These are phyloP conservation scores for Ajuga chamaepitys DNA, from an alignment of 257 asterid species.

Conservation along the genomic window DNA sequence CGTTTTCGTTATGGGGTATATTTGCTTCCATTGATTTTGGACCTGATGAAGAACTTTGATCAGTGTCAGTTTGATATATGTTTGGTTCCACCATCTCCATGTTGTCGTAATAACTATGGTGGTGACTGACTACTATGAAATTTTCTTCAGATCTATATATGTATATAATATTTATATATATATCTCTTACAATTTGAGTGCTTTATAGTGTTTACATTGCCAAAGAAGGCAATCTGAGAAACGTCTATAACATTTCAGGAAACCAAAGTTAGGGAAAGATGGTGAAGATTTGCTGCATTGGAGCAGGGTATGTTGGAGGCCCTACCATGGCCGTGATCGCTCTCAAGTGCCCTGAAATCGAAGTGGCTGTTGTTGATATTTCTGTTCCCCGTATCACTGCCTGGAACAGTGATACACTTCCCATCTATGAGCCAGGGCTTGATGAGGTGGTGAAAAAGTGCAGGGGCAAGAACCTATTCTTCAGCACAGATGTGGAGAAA, in stretches of 20 bases:
- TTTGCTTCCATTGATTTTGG: conserved; percentile 4
- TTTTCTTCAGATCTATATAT: neutral
- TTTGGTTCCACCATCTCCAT: neutral
- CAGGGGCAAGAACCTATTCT: conserved; percentile 80
- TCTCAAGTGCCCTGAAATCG: conserved; percentile 66
- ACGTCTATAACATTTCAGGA: conserved; percentile 19
- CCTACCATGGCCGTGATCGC: conserved; percentile 95
- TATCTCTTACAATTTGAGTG: no score
- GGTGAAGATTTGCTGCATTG: conserved; percentile 95
- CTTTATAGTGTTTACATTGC: neutral
- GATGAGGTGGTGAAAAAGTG: conserved; percentile 83
- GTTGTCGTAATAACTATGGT: neutral
- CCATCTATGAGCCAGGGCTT: conserved; percentile 91
- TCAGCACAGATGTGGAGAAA: conserved; percentile 89
- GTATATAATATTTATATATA: neutral
- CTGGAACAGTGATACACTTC: conserved; percentile 81
- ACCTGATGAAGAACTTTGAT: neutral
- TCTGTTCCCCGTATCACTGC: conserved; percentile 72
- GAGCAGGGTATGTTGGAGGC: conserved; percentile 92
- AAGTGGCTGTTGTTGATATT: conserved; percentile 79
- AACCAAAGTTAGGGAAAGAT: conserved; percentile 27
- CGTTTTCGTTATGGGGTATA: neutral
- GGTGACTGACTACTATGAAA: neutral
- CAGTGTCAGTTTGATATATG: neutral
- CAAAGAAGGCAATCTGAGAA: neutral